Base-by-base conservation (phyloP, 225 moss, liverwort and hornwort species). In the Neckera pumila region DNA sequence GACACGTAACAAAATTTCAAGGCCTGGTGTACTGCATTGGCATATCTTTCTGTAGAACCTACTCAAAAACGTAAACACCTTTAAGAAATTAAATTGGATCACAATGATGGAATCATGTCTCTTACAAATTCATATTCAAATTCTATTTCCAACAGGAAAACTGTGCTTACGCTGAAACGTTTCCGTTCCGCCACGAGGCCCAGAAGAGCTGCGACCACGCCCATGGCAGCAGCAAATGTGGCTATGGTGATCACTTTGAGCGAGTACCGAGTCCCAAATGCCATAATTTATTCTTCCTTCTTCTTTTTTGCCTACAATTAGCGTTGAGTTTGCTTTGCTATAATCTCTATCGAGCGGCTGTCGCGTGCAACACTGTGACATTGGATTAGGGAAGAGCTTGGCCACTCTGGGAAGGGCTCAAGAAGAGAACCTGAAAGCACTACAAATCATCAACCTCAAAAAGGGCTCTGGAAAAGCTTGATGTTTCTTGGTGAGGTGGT, bases 131-230 rank as follows among this genome's bases (percentile, higher is more conserved):
- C 28, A 16, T 14, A 28, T 76, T n/a, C n/a, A 53, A 14, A n/a
- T 14, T 30, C 53, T 64, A 34, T 36, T 49, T 65, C 34, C 78
- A 14, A 22, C 40, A 36, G 42, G 28, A 15, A 34, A 11, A 21
- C 6, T 7, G 22, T n/a, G 75, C 90, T 89, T 53, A 66, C 94
- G 67, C 54, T 88, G 12, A 91, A 85, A 40, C 94, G 88, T 77
- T 90, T 91, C 74, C 87, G 86, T 86, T 94, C 94, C 7, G 92
- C 94, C 51, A 87, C 64, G 81, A 94, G 84, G 77, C 94, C 94
- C 87, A 94, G 60, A 11, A 92, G 28, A 22, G 94, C 86, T 84
- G 94, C 91, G 69, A 76, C 80, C 51, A 78, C 54, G 74, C 94
- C 94, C 65, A 91, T 81, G 33, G 86, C 65, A 33, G 76, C 87